Evolutionary conservation across 2,329 filamentous ascomycete genomes (phyloP), one percentile per base, ranked within the genome.

Genomic region (Exophiala oligosperma): DNA sequence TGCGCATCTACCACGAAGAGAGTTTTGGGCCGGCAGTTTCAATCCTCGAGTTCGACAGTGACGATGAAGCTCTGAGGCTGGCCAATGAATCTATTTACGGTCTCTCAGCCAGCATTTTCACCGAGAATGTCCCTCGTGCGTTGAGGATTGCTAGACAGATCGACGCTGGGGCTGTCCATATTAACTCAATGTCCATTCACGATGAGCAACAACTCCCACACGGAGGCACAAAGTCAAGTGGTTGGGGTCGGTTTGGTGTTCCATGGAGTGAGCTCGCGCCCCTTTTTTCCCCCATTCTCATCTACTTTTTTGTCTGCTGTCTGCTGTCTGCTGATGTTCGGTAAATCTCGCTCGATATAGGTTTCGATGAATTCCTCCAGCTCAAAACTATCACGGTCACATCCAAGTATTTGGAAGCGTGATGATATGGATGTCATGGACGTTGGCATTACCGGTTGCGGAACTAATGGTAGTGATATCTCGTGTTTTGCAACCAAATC

Each of bases 221-320:
- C 66, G 87, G 88, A 54, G 90, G 91, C 0, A 90, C 83, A 79
- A 92, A 92, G 76, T 82, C 91, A 75, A 84, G 79, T 24, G 90
- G 91, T 0, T 86, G 78, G 63, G 86, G 85, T 2, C 73, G 86
- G 4, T 88, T 88, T 69, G 82, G 82, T 61, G 75, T 78, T 1
- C 64, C 71, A 4, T 52, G 57, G 29, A 84, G 83, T 0, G 70
- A 28, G 26, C 7, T 28, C 26, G 26, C 4, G 4, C 4, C 26
- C 26, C 26, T 28, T 28, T 28, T 7, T 28, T 28, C 26, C 17
- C 17, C 17, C 26, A 28, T 28, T 28, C 26, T 28, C 4, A 28
- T 4, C 26, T 28, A 28, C 7, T 7, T 4, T 28, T 7, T 28
- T 28, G 17, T 17, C 17, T 17, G 17, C 17, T 28, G 26, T 28